A percentile compares a stretch with the other conserved stretches of the same genome.
phyloP scores from a whole-genome alignment of 1,284 basidiomycete genomes.

The Marasmius sp. region DNA sequence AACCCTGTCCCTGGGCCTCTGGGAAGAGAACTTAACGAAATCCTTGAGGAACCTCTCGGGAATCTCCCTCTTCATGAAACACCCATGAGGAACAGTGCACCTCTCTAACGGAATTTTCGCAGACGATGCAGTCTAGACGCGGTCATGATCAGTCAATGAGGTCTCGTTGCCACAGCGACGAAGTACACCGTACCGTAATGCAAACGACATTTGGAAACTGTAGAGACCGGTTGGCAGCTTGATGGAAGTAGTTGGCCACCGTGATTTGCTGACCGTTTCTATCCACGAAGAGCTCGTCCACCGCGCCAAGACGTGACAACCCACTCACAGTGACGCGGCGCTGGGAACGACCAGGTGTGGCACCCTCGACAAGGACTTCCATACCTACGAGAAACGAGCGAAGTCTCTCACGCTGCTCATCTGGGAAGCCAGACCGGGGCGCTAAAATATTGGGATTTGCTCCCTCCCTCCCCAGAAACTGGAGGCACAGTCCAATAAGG shows the following conservation, averaged over 20 bases:
- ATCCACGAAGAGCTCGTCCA: conserved; percentile 40
- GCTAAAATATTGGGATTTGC: conserved; percentile 32
- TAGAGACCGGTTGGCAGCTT: conserved; percentile 37
- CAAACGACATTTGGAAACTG: conserved; percentile 48
- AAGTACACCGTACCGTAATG: conserved; percentile 40
- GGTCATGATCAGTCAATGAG: neutral
- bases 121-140: conserved; percentile 42
- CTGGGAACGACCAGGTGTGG: conserved; percentile 11
- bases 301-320: conserved; percentile 41
- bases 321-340: conserved; percentile 42
- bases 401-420: conserved; percentile 38
- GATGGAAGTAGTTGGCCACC: conserved; percentile 52
- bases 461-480: conserved; percentile 34
- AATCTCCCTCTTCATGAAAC: conserved; percentile 52
- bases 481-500: conserved; percentile 42
- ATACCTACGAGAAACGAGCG: conserved; percentile 49
- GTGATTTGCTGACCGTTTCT: conserved; percentile 41
- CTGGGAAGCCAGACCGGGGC: conserved; percentile 35
- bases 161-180: neutral
- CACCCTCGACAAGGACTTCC: conserved; percentile 33
- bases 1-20: conserved; percentile 43
- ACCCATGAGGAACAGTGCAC: conserved; percentile 51
- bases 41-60: conserved; percentile 53
- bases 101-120: conserved; percentile 57
- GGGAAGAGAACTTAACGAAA: conserved; percentile 58